Evolutionary conservation across 2,329 filamentous ascomycete genomes (phyloP).

Genomic region (Cercospora brassicicola): DNA sequence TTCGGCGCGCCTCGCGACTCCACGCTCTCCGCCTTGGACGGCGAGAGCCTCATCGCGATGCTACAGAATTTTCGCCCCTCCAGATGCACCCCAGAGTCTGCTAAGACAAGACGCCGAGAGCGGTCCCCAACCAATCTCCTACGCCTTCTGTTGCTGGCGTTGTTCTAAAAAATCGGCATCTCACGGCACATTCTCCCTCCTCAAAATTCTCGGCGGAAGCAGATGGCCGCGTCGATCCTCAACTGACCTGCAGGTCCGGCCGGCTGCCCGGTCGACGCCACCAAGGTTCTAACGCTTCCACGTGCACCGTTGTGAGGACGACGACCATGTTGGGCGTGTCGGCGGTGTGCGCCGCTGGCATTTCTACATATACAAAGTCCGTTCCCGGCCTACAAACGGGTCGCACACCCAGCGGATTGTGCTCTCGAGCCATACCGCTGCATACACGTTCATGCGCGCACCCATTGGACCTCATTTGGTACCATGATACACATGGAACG

Average conservation of each 20-base stretch:
- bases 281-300: neutral
- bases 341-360: neutral
- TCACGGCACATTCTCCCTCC: neutral
- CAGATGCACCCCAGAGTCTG: slow-evolving; percentile 4
- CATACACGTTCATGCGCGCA: neutral
- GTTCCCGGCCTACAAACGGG: neutral
- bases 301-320: neutral
- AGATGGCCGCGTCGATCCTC: slow-evolving; percentile 7
- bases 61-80: neutral
- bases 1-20: neutral
- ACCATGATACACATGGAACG: neutral
- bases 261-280: neutral
- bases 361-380: neutral
- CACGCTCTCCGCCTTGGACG: neutral
- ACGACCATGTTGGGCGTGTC: neutral
- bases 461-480: neutral
- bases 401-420: neutral
- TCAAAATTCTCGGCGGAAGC: neutral
- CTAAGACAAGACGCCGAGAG: neutral
- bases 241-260: slow-evolving; percentile 8
- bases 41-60: neutral
- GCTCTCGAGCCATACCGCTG: neutral
- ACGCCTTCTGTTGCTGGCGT: neutral
- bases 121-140: slow-evolving; percentile 2
- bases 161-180: neutral